Conservation (phyloP, 1,284 basidiomycete species). For the Cutaneotrichosporon sp. region DNA sequence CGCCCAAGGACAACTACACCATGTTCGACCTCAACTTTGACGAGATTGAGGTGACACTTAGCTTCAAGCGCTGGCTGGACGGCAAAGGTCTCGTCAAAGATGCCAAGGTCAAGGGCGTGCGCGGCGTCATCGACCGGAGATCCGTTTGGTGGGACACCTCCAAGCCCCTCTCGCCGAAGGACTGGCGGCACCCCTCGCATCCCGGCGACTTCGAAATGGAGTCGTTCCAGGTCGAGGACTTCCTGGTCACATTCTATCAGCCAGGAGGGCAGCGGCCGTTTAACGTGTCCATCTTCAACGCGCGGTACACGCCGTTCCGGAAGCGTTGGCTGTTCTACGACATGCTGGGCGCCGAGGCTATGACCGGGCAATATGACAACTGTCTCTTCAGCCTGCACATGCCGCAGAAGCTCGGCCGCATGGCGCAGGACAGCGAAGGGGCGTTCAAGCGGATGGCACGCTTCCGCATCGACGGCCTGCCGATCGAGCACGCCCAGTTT, state of each 20-base stretch:
- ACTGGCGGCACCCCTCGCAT: constrained; percentile 71
- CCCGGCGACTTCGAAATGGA: constrained; percentile 93
- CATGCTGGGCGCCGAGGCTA: constrained; percentile 83
- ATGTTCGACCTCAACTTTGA: constrained; percentile 91
- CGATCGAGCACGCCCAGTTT: constrained; percentile 92
- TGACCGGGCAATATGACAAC: constrained; percentile 97
- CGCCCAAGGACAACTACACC: constrained; percentile 63
- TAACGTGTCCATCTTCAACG: constrained; percentile 93
- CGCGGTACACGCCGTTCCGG: constrained; percentile 79
- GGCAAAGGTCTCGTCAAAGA: constrained; percentile 91
- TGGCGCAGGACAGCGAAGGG: constrained; percentile 69
- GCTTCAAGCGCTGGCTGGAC: constrained; percentile 88
- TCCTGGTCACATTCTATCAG: constrained; percentile 93
- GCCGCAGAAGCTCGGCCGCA: constrained; percentile 89
- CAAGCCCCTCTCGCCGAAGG: constrained; percentile 71
- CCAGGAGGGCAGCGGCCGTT: constrained; percentile 90
- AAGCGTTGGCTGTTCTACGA: constrained; percentile 98
- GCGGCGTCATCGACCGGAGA: constrained; percentile 91
- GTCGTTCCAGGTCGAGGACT: constrained; percentile 84
- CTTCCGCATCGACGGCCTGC: constrained; percentile 94
- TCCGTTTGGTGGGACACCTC: constrained; percentile 84
- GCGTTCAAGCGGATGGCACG: constrained; percentile 88
- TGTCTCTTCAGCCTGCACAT: constrained; percentile 96
- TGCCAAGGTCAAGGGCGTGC: constrained; percentile 88
- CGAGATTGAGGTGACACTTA: constrained; percentile 93